Percentiles rank a stretch among this genome's conserved stretches.
Conservation (phyloP, 2,329 filamentous ascomycete species). For the Aspergillus pseudonomiae region DNA sequence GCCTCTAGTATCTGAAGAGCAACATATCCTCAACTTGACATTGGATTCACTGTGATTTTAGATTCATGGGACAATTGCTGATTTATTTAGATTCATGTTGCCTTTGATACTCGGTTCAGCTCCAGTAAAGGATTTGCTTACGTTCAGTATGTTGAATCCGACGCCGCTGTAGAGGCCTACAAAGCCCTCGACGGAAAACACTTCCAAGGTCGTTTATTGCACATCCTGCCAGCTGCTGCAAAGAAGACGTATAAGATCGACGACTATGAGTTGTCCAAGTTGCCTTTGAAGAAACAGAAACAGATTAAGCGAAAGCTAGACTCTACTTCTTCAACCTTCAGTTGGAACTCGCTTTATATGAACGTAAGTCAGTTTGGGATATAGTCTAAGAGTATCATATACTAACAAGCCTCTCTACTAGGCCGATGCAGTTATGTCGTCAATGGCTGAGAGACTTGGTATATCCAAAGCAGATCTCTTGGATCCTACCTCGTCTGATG, state of each 20-base stretch:
- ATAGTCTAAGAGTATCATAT: not conserved
- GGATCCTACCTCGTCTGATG: conserved; percentile 93
- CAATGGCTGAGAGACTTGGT: conserved; percentile 81
- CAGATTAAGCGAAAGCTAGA: conserved; percentile 83
- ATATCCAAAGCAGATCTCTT: conserved; percentile 89
- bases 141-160: conserved; percentile 73
- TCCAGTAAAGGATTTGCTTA: conserved; percentile 89
- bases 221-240: conserved; percentile 81
- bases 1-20: conserved; percentile 79
- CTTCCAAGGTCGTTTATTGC: conserved; percentile 89
- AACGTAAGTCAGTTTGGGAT: conserved; percentile 60
- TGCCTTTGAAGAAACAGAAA: conserved; percentile 93
- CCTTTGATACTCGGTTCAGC: conserved; percentile 69
- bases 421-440: conserved; percentile 85
- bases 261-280: conserved; percentile 84
- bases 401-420: conserved; percentile 32
- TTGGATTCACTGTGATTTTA: conserved; percentile 29
- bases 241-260: conserved; percentile 83
- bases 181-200: conserved; percentile 77
- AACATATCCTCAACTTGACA: conserved; percentile 27
- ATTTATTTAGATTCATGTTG: conserved; percentile 76
- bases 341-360: conserved; percentile 99
- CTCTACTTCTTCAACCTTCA: conserved; percentile 77
- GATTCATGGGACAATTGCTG: conserved; percentile 39
- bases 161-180: conserved; percentile 77